Percentiles rank a stretch among this genome's conserved stretches.
Conservation (phyloP, 2,329 filamentous ascomycete species). For the Neospermospora avenae region DNA sequence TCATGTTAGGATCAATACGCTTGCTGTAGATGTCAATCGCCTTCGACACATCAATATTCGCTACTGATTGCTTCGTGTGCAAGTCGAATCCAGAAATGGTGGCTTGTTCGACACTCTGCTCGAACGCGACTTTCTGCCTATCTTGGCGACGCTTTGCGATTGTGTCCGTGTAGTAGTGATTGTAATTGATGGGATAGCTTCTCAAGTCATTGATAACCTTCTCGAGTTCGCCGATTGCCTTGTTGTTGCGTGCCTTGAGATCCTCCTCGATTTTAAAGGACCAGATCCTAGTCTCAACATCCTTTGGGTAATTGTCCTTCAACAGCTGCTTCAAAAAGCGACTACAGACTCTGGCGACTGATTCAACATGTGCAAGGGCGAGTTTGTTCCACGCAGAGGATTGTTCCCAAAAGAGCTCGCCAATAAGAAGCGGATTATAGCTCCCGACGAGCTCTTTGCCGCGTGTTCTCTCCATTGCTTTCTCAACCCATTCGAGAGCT, state of each 20-base stretch:
- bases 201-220: slow-evolving; percentile 31
- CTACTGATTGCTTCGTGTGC: background rate
- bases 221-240: slow-evolving; percentile 30
- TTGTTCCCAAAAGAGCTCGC: slow-evolving; percentile 41
- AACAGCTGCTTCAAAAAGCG: slow-evolving; percentile 25
- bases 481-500: slow-evolving; percentile 27
- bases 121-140: slow-evolving; percentile 8
- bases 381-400: slow-evolving; percentile 36
- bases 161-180: slow-evolving; percentile 37
- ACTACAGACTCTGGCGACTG: slow-evolving; percentile 19
- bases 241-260: slow-evolving; percentile 17
- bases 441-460: slow-evolving; percentile 39
- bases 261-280: slow-evolving; percentile 15
- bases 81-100: background rate
- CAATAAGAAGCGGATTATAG: slow-evolving; percentile 40
- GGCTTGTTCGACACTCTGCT: background rate
- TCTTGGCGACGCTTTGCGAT: slow-evolving; percentile 26
- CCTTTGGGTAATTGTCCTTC: slow-evolving; percentile 20
- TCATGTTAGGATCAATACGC: slow-evolving; percentile 28
- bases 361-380: slow-evolving; percentile 27
- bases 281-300: slow-evolving; percentile 22
- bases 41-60: slow-evolving; percentile 14
- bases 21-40: slow-evolving; percentile 5
- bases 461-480: slow-evolving; percentile 23
- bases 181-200: slow-evolving; percentile 37